Conservation (phyloP, 2,329 filamentous ascomycete species). For the Geoglossum cookeanum region DNA sequence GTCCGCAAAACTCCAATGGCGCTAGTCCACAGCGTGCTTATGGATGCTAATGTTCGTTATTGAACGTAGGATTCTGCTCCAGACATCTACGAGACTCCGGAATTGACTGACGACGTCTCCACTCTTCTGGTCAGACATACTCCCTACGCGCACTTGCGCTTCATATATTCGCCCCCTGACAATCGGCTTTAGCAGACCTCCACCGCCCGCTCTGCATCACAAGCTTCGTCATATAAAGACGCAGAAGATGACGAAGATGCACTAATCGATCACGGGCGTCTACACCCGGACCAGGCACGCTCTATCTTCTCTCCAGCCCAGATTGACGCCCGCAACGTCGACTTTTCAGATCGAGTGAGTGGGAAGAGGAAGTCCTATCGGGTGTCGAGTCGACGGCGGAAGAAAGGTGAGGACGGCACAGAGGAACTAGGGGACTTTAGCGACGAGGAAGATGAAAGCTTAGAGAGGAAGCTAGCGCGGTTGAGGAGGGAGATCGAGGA, state of each 20-base stretch:
- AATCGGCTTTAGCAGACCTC: constrained; percentile 28
- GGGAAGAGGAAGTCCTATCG: constrained; percentile 71
- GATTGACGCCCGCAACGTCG: constrained; percentile 58
- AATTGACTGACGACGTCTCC: constrained; percentile 75
- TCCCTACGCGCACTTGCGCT: constrained; percentile 8
- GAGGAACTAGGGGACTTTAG: constrained; percentile 56
- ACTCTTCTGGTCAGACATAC: constrained; percentile 49
- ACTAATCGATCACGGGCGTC: constrained; percentile 53
- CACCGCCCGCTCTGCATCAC: constrained; percentile 33
- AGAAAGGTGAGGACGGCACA: constrained; percentile 39
- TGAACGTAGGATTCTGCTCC: constrained; percentile 58
- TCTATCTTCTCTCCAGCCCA: constrained; percentile 56
- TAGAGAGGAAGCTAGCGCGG: constrained; percentile 63
- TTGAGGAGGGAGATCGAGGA: constrained; percentile 69
- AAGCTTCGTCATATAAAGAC: constrained; percentile 35
- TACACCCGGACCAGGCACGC: constrained; percentile 64
- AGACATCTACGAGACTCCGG: constrained; percentile 92
- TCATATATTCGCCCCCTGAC: background rate
- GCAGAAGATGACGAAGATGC: constrained; percentile 37
- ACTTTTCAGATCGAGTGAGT: constrained; percentile 79
- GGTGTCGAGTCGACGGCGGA: constrained; percentile 47
- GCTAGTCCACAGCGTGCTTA: background rate
- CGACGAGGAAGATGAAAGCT: constrained; percentile 58
- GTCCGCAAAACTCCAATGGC: constrained; percentile 5
- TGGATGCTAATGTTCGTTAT: constrained; percentile 5